These are phyloP conservation scores for Hypoxylon lienhwacheense DNA, from an alignment of 495 filamentous ascomycete genomes.

Conservation along the genomic window DNA sequence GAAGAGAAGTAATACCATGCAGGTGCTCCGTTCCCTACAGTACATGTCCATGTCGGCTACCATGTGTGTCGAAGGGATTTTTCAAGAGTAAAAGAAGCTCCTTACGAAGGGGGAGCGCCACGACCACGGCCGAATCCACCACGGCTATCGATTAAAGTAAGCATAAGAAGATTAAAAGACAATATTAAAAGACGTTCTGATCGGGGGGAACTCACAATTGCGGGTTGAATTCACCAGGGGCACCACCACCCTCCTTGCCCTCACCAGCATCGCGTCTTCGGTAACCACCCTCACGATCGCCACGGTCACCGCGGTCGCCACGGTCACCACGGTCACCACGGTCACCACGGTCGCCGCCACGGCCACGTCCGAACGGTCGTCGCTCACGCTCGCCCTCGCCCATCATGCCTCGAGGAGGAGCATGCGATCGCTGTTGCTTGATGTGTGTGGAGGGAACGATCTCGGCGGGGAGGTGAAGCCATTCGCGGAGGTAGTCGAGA, in stretches of 20 bases:
- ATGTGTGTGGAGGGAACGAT: constrained; percentile 99
- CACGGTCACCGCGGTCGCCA: constrained; percentile 64
- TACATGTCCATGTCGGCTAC: constrained; percentile 52
- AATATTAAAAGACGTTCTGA: not conserved
- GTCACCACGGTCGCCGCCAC: constrained; percentile 63
- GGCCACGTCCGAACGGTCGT: constrained; percentile 64
- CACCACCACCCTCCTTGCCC: constrained; percentile 93
- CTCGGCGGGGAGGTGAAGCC: constrained; percentile 99
- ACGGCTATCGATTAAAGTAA: constrained; percentile 61
- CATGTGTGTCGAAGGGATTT: constrained; percentile 49
- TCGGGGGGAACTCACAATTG: constrained; percentile 65
- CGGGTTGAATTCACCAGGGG: constrained; percentile 92
- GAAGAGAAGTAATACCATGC: constrained; percentile 51
- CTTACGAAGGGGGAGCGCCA: constrained; percentile 68
- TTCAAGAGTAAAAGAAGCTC: constrained; percentile 39
- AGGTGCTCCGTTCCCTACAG: constrained; percentile 53
- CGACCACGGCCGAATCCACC: constrained; percentile 92
- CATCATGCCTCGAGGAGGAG: constrained; percentile 97
- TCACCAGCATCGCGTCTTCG: constrained; percentile 83
- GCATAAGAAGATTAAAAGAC: constrained; percentile 4
- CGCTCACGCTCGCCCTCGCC: constrained; percentile 85
- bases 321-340: too few species aligned
- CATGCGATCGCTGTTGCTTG: constrained; percentile 99
- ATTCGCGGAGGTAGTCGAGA: constrained; percentile 99
- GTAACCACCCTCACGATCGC: constrained; percentile 91